These are phyloP conservation scores for Somion occarium DNA, from an alignment of 1,284 basidiomycete species.

Conservation along the genomic window DNA sequence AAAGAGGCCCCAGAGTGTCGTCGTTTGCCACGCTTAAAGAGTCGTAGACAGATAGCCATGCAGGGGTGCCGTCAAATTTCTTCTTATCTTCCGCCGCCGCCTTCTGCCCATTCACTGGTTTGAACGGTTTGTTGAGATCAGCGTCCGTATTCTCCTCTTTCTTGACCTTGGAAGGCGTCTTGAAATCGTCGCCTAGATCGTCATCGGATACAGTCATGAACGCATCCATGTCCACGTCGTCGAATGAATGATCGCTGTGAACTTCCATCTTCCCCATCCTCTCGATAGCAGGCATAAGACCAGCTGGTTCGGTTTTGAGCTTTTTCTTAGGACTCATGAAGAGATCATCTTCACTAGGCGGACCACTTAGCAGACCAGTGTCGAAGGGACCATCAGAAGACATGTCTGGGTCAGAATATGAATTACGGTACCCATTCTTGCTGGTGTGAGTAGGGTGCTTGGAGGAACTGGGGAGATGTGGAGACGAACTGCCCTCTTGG, in stretches of 20 bases:
- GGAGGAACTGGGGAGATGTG: slow-evolving; percentile 9
- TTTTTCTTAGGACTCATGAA: slow-evolving; percentile 69
- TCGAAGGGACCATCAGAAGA: slow-evolving; percentile 60
- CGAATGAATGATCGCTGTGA: slow-evolving; percentile 48
- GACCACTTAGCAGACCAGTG: slow-evolving; percentile 30
- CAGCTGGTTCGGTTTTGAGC: slow-evolving; percentile 38
- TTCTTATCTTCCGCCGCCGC: slow-evolving; percentile 29
- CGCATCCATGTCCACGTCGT: slow-evolving; percentile 56
- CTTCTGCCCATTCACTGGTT: slow-evolving; percentile 21
- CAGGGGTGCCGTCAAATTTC: slow-evolving; percentile 47
- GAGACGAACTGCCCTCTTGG: slow-evolving; percentile 25
- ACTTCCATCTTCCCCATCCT: slow-evolving; percentile 56
- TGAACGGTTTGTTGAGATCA: slow-evolving; percentile 14
- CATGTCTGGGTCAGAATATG: slow-evolving; percentile 30
- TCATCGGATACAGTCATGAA: slow-evolving; percentile 42
- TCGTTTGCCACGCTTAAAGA: slow-evolving; percentile 54
- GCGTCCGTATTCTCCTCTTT: slow-evolving; percentile 19
- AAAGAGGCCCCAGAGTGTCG: slow-evolving; percentile 46
- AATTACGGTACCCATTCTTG: slow-evolving; percentile 18
- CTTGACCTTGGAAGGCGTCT: slow-evolving; percentile 20
- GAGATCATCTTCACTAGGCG: slow-evolving; percentile 50
- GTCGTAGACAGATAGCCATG: slow-evolving; percentile 78
- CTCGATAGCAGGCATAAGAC: slow-evolving; percentile 49
- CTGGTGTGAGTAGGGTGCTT: slow-evolving; percentile 13
- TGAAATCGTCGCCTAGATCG: slow-evolving; percentile 19